Evolutionary conservation across 495 filamentous ascomycete genomes (phyloP), one percentile per base, ranked within the genome.

Genomic region (Acidomyces sp.): DNA sequence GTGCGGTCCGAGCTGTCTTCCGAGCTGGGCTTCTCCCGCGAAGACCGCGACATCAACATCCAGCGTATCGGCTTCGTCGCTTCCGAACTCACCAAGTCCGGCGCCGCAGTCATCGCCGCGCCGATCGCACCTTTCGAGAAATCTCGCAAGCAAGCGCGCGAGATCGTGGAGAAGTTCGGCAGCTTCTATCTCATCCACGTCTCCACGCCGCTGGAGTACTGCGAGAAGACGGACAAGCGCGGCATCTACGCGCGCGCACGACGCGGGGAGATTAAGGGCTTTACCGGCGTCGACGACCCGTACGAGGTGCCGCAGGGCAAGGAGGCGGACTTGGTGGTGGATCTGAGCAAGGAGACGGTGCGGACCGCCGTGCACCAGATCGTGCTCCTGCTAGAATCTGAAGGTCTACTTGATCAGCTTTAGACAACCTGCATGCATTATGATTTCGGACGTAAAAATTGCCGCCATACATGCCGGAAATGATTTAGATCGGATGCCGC

Each of bases 201-300:
- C 18, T 82, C 82, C 17, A 97, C 90, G 41, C 77, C 82, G 38
- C 74, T 97, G 37, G 85, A 92, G 65, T 71, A 85, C 68, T 82
- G 78, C 62, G 90, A 97, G 71, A 78, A 79, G 72, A 94, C 86
- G 39, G 90, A 97, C 62, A 92, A 84, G 74, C 71, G 77, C 45
- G 92, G 90, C 18, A 79, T 95, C 51, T 97, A 97, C 63, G 71
- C 65, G 18, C 73, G 75, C 63, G 90, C 90, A 11, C 74, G 92
- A 37, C 70, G 63, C 6, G 90, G 90, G 12, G 85, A 95, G 70
- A 93, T 97, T 65, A 90, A 85, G 76, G 86, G 86, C 23, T 97
- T 97, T 70, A 97, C 90, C 22, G 90, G 90, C 54, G 90, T 97
- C 43, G 90, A 97, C 62, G 90, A 95, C 62, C 86, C 90, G 40